Evolutionary conservation across 768 basidiomycete species (phyloP), one percentile per base, ranked within the genome.

Genomic region (Candolleomyces eurysporus): DNA sequence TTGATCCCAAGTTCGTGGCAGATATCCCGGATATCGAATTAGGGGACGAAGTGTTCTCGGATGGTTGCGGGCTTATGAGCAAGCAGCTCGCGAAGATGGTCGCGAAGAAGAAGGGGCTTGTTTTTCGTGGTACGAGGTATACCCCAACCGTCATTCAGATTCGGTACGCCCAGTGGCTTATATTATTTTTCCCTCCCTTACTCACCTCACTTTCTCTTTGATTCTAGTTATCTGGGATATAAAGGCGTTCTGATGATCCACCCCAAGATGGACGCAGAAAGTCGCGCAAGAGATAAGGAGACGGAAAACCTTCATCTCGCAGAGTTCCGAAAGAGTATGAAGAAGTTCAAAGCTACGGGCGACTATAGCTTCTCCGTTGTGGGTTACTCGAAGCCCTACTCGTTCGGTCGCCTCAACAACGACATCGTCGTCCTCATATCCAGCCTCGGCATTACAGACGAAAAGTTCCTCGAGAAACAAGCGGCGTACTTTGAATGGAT

Each of bases 191-290:
- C 17, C 22, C 19, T 17, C 21, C 10, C 10, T 42, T 16, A 3
- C 19, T 10, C 7, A 30, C 1, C 9, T 10, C 11, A 30, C 32
- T 10, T 17, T 22, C 14, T n/a, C 19, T 55, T 59, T 21, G 10
- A 46, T 48, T 19, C 45, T 11, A 88, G 87, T 57, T 89, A 89
- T 66, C 71, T 80, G n/a, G 88, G 87, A 9, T 88, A 90, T 67
- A 89, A 89, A 72, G 88, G 88, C 5, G 88, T 89, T 6, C 69
- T 88, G 21, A 86, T 87, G 85, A 72, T 88, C 3, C 85, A 89
- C 65, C 86, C 85, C 0, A 73, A 79, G n/a, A 73, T 90, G 26
- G 84, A 85, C 63, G 69, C 65, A 26, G 73, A 81, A 50, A 78
- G 77, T 57, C 43, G 52, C 16, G 2, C 8, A 8, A 8, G 54